These are phyloP conservation scores for Marchantia paleacea DNA, from an alignment of 225 moss, liverwort and hornwort species.

Conservation along the genomic window DNA sequence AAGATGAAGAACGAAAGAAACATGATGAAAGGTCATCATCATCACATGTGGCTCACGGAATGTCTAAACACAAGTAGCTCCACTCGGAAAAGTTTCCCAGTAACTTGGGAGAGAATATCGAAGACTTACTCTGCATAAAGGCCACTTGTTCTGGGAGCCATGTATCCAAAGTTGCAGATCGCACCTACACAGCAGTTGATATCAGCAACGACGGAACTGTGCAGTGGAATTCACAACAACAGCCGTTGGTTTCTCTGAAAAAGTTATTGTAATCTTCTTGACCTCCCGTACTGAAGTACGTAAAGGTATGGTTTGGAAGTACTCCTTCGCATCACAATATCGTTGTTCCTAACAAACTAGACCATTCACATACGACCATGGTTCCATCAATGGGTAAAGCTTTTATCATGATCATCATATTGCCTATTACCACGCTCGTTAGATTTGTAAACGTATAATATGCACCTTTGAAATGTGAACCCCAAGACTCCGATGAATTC, in stretches of 20 bases:
- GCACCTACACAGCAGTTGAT: conserved; percentile 48
- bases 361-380: no score
- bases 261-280: no score
- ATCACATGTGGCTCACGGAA: no score
- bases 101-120: neutral
- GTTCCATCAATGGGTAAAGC: no score
- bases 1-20: neutral
- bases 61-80: neutral
- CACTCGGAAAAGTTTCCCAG: neutral
- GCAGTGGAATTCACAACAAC: neutral
- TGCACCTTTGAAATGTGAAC: conserved; percentile 95
- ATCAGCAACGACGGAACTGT: neutral
- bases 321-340: no score
- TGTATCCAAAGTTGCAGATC: conserved; percentile 96
- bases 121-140: conserved; percentile 74
- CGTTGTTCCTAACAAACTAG: no score
- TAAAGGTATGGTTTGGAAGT: no score
- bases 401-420: no score
- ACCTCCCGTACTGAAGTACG: no score
- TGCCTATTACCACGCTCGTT: no score
- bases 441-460: no score
- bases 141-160: conserved; percentile 99
- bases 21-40: neutral
- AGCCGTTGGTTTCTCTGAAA: no score
- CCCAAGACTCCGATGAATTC: conserved; percentile 98